Evolutionary conservation across 169 alveolate species (phyloP), one percentile per base, ranked within the genome.

Genomic region (Blepharisma undulans): DNA sequence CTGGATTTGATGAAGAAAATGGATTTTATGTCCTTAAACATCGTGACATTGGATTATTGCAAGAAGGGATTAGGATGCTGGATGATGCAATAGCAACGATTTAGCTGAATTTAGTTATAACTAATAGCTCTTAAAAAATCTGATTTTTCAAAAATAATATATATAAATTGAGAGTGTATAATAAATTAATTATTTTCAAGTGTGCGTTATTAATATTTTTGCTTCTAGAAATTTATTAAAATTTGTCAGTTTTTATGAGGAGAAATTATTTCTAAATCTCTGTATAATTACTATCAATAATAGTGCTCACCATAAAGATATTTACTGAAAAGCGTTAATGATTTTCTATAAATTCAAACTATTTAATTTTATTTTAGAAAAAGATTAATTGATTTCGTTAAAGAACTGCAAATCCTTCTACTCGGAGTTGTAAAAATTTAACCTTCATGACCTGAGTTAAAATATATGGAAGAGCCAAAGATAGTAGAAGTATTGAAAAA

Each of bases 1-100:
- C 32, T 33, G 87, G 87, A 19, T 88, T 88, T 76, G 33, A 19
- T 6, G 92, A 88, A 30, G 87, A 88, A 34, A 72, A 7, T 3
- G 92, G 77, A 48, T 60, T 86, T 33, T 86, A 59, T 4, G 89
- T 48, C 27, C 29, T 36, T 82, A 22, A 82, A 48, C 5, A 27
- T 78, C 25, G 66, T 78, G 29, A 78, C 16, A 12, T 48, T 48
- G 66, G 14, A 48, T 48, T 48, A 48, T 48, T 48, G 66, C 66
- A 48, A 48, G 66, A 48, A 48, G 66, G 66, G 66, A 48, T 48
- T 48, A 48, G 66, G 12, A 48, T 48, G 66, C 66, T 48, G 66
- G 66, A 48, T 48, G 66, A 48, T 48, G 66, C 66, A 18, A 48
- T 48, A 48, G 66, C 14, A 48, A 48, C 66, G 10, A 48, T 48